Base-by-base conservation (phyloP, 2,329 filamentous ascomycete species). In the Neofusicoccum sp. region DNA sequence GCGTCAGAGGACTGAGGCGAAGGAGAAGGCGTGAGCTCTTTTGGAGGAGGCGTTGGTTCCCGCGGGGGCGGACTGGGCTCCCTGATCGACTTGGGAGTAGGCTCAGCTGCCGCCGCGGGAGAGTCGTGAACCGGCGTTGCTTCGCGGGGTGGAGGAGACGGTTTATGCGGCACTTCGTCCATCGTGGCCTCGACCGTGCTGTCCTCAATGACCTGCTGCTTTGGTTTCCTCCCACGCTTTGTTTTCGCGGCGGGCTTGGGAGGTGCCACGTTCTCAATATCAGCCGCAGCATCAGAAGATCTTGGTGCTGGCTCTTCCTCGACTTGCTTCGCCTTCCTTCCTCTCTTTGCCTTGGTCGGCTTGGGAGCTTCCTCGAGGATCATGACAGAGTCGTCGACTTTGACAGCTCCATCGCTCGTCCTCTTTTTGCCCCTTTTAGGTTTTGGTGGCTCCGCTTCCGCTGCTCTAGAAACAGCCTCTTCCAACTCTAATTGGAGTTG, bases 1-100 rank as follows among this genome's bases (percentile, higher is more conserved):
- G 89, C 89, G 71, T 95, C 89, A 0, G 91, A 93, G 1, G 90
- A 89, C 68, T 92, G 90, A 0, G 88, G 88, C 1, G 90, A 90
- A 16, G 84, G 84, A 0, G 89, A 90, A 0, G 87, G 88, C 0
- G 86, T 84, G 11, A 48, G 61, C 33, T 63, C 60, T 14, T 63
- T 45, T 2, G 59, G 58, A 14, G 50, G 63, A 31, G 62, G 58
- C 31, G 39, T 54, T 28, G 60, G 48, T n/a, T 39, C 41, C 11
- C 31, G 14, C 5, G n/a, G 44, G 2, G 56, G 41, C 7, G 52
- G 52, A 9, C 22, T 49, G 28, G 43, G 43, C 31, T 60, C 44
- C 4, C 29, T 47, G 2, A 12, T n/a, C 9, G 39, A 9, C 34
- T 50, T 29, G 12, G 58, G 34, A 8, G 47, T 44, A 7, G 45